These are phyloP conservation scores for Mucor lusitanicus DNA, from an alignment of 371 early-diverging fungal genomes.

Conservation along the genomic window DNA sequence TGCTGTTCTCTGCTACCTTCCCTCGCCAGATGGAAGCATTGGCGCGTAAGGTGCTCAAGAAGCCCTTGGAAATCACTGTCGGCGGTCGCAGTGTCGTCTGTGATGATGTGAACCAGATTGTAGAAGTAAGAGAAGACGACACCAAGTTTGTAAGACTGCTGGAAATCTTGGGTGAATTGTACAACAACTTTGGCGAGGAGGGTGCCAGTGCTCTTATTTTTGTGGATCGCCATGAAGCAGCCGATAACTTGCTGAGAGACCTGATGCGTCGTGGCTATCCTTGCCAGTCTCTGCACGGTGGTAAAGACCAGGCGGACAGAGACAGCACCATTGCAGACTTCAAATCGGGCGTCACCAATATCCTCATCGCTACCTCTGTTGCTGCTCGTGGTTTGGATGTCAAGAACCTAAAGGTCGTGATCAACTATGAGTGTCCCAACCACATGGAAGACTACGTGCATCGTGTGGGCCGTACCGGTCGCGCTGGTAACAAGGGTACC, in stretches of 20 bases:
- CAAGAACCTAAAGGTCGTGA: slow-evolving; percentile 91
- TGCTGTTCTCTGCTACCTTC: slow-evolving; percentile 97
- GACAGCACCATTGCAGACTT: slow-evolving; percentile 93
- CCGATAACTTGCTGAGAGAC: slow-evolving; percentile 86
- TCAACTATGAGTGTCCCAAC: slow-evolving; percentile 99
- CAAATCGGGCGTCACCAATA: slow-evolving; percentile 83
- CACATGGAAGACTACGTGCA: slow-evolving; percentile 99
- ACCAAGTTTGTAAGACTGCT: slow-evolving; percentile 88
- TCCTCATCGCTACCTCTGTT: slow-evolving; percentile 98
- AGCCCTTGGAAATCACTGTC: slow-evolving; percentile 93
- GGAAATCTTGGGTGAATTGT: slow-evolving; percentile 84
- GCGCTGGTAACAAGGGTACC: slow-evolving; percentile 96
- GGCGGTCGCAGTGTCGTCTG: slow-evolving; percentile 92
- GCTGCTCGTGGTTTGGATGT: slow-evolving; percentile 99
- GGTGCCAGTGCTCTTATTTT: slow-evolving; percentile 84
- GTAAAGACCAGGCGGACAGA: slow-evolving; percentile 96
- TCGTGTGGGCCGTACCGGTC: slow-evolving; percentile 98
- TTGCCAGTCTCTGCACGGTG: slow-evolving; percentile 95
- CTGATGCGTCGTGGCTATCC: slow-evolving; percentile 87
- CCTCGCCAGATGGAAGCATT: slow-evolving; percentile 97
- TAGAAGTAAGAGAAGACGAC: slow-evolving; percentile 85
- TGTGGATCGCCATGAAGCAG: slow-evolving; percentile 95
- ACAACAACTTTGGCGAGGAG: slow-evolving; percentile 57
- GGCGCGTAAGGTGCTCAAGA: slow-evolving; percentile 88
- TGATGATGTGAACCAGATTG: slow-evolving; percentile 87